These are phyloP conservation scores for Amanita jacksonii DNA, from an alignment of 768 basidiomycete genomes.

Conservation along the genomic window DNA sequence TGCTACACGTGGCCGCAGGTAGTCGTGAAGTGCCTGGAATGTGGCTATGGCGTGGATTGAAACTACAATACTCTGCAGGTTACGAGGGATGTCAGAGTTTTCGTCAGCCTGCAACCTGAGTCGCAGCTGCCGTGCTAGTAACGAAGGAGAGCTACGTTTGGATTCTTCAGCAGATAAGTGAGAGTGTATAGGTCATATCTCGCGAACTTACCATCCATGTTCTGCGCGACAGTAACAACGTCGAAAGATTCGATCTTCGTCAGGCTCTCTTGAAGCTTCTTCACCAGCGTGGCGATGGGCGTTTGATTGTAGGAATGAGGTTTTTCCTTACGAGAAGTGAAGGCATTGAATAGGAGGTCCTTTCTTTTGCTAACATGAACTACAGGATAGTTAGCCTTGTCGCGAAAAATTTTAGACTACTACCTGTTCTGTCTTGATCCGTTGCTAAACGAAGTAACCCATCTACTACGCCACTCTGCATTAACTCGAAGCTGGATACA, in stretches of 20 bases:
- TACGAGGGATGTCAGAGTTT: constrained; percentile 80
- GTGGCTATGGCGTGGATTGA: constrained; percentile 98
- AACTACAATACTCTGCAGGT: constrained; percentile 83
- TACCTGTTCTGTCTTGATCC: constrained; percentile 51
- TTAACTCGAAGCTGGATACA: constrained; percentile 90
- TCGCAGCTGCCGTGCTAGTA: constrained; percentile 88
- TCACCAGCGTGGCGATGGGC: constrained; percentile 73
- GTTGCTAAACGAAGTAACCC: constrained; percentile 76
- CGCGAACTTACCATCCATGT: constrained; percentile 56
- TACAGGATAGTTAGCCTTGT: constrained; percentile 19
- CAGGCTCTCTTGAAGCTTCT: constrained; percentile 92
- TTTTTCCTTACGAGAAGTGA: constrained; percentile 47
- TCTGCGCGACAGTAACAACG: constrained; percentile 81
- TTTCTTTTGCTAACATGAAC: constrained; percentile 60
- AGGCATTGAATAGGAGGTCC: constrained; percentile 71
- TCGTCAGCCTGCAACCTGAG: constrained; percentile 86
- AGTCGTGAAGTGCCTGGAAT: constrained; percentile 95
- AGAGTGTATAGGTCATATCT: constrained; percentile 1
- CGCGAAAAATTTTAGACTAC: no score
- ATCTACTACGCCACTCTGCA: constrained; percentile 91
- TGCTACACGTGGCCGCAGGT: constrained; percentile 82
- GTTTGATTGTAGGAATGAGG: constrained; percentile 36
- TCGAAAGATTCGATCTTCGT: constrained; percentile 95
- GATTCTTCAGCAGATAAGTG: constrained; percentile 45
- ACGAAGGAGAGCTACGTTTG: constrained; percentile 81